Conservation (phyloP, 1,284 basidiomycete genomes). For the Trichosporon inkin region DNA sequence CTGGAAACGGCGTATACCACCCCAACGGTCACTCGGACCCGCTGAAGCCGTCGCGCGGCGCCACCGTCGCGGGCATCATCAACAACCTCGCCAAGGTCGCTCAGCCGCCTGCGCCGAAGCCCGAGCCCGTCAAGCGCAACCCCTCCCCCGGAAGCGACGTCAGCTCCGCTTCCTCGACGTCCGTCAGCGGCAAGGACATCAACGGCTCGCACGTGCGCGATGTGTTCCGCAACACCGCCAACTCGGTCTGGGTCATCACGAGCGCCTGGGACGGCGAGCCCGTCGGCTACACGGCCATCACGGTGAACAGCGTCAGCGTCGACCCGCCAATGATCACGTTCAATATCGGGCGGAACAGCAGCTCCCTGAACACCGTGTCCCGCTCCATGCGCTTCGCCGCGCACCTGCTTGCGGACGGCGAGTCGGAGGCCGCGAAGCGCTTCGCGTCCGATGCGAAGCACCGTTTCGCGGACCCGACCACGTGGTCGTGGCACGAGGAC, state of each 20-base stretch:
- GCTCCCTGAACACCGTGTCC: conserved; percentile 11
- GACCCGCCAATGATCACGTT: conserved; percentile 23
- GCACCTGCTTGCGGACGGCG: conserved; percentile 15
- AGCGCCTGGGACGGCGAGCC: conserved; percentile 12
- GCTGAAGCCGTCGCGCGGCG: neutral
- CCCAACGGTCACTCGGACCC: neutral
- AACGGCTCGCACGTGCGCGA: conserved; percentile 11
- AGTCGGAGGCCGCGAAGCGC: conserved; percentile 11
- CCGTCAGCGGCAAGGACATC: conserved; percentile 4
- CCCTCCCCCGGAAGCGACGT: neutral
- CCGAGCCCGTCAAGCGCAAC: neutral
- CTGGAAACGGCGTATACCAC: conserved; percentile 5
- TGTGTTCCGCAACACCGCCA: conserved; percentile 17
- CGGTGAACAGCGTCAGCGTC: conserved; percentile 19
- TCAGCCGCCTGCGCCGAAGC: neutral
- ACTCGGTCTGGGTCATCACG: conserved; percentile 19
- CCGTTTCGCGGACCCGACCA: conserved; percentile 15
- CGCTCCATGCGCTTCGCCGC: conserved; percentile 18
- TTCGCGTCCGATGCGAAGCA: conserved; percentile 10
- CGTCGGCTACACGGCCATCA: conserved; percentile 21
- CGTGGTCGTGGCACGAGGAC: conserved; percentile 17
- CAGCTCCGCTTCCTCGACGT: conserved; percentile 1
- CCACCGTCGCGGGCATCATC: conserved; percentile 18
- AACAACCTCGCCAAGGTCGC: conserved; percentile 12
- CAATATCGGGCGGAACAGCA: conserved; percentile 17